A percentile compares a stretch with the other conserved stretches of the same genome.
These are phyloP conservation scores for Chrysosporium queenslandicum DNA, from an alignment of 2,329 filamentous ascomycete species.

Conservation along the genomic window DNA sequence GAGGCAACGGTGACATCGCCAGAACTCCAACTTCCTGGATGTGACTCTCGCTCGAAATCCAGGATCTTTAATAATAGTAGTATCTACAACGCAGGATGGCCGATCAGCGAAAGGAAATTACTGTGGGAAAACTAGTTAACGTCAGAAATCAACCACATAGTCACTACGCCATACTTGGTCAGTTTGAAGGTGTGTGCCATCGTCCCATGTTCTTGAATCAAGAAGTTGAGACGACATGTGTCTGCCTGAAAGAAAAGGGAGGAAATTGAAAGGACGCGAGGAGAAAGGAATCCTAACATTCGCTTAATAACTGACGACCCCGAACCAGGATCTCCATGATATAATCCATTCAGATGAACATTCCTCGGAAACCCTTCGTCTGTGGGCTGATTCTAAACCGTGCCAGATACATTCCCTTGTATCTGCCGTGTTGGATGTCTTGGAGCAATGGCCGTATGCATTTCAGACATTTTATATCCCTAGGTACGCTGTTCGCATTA, in stretches of 20 bases:
- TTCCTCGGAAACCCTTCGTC: constrained; percentile 30
- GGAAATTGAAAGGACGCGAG: no score
- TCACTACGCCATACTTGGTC: constrained; percentile 42
- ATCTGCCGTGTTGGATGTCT: constrained; percentile 39
- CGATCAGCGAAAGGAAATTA: background rate
- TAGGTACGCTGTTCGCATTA: constrained; percentile 34
- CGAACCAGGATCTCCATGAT: constrained; percentile 25
- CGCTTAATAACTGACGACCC: background rate
- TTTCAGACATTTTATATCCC: constrained; percentile 41
- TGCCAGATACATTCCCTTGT: constrained; percentile 42
- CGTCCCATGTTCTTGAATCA: background rate
- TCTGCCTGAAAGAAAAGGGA: background rate
- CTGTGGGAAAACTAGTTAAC: constrained; percentile 23
- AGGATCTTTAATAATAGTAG: background rate
- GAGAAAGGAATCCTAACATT: background rate
- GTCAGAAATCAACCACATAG: constrained; percentile 39
- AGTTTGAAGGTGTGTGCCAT: constrained; percentile 38
- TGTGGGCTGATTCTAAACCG: constrained; percentile 41
- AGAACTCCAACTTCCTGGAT: background rate
- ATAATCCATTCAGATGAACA: constrained; percentile 20
- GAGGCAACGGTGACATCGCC: constrained; percentile 9
- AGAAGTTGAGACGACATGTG: background rate
- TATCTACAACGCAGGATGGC: background rate
- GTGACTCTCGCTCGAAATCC: background rate
- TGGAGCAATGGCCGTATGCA: constrained; percentile 44